Evolutionary conservation across 2,329 filamentous ascomycete genomes (phyloP).

Genomic region (Fusarium gaditjirri): DNA sequence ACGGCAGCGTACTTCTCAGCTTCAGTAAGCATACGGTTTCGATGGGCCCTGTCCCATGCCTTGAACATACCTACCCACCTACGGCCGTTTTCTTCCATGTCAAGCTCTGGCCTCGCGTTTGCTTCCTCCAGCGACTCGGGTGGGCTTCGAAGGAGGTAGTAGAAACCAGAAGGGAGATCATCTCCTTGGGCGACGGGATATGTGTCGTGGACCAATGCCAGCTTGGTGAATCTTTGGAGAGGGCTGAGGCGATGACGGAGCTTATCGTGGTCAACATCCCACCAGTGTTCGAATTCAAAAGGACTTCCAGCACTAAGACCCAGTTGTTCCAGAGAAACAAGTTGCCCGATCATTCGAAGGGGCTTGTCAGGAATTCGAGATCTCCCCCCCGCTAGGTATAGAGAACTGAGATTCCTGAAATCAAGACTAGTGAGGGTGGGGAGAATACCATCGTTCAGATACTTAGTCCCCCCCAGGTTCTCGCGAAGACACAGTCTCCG

Average conservation of each 20-base stretch:
- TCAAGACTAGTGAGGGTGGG: neutral
- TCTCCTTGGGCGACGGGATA: neutral
- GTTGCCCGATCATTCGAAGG: neutral
- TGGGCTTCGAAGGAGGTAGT: neutral
- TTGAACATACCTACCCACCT: no score
- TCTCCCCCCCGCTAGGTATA: constrained; percentile 22
- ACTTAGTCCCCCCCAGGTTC: no score
- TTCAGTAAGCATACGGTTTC: constrained; percentile 33
- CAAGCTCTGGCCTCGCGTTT: neutral
- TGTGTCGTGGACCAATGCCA: constrained; percentile 12
- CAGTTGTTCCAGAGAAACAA: constrained; percentile 27
- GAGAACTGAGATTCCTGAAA: constrained; percentile 10
- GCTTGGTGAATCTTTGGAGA: constrained; percentile 4
- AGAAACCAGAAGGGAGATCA: neutral
- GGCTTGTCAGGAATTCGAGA: neutral
- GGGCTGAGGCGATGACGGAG: neutral
- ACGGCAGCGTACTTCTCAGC: constrained; percentile 17
- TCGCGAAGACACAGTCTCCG: neutral
- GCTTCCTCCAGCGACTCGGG: neutral
- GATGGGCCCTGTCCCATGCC: constrained; percentile 20
- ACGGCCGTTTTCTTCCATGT: neutral
- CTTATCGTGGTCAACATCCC: neutral
- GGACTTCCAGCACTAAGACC: neutral
- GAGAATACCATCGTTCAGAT: neutral
- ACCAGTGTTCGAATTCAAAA: no score